Evolutionary conservation across 768 basidiomycete species (phyloP).

Genomic region (Amanita pseudoporphyria): DNA sequence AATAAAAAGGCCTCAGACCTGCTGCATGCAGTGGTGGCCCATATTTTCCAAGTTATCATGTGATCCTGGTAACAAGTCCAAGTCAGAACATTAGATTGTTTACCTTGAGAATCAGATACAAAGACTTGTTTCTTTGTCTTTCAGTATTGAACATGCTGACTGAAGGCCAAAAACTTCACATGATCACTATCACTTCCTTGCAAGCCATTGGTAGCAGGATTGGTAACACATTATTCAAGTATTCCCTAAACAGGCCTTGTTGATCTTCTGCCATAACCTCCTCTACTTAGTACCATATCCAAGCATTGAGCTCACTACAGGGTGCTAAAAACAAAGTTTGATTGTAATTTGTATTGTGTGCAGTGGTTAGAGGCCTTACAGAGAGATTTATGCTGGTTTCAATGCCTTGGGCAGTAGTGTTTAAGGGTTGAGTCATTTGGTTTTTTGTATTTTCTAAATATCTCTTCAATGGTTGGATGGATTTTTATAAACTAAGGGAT

Average conservation of each 20-base stretch:
- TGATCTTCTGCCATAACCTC: constrained; percentile 6
- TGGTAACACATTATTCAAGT: constrained; percentile 15
- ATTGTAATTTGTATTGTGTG: too few species aligned
- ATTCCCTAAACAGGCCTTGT: constrained; percentile 15
- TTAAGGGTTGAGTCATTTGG: too few species aligned
- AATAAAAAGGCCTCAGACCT: too few species aligned
- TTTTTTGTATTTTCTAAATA: too few species aligned
- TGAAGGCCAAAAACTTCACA: constrained; percentile 15
- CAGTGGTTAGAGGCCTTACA: background rate
- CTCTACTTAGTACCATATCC: constrained; percentile 9
- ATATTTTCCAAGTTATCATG: background rate
- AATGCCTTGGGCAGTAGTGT: too few species aligned
- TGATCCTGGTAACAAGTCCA: background rate
- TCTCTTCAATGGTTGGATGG: too few species aligned
- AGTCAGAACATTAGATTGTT: background rate
- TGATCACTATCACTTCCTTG: constrained; percentile 2
- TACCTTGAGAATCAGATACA: constrained; percentile 20
- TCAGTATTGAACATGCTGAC: constrained; percentile 17
- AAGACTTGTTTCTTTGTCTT: constrained; percentile 14
- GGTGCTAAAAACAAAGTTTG: constrained; percentile 1
- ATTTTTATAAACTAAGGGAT: too few species aligned
- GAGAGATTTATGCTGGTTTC: background rate
- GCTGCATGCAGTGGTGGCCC: too few species aligned
- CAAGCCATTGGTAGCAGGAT: background rate
- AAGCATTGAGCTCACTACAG: background rate